These are phyloP conservation scores for Chondrus crispus DNA, from an alignment of 23 red algal species.

Conservation along the genomic window DNA sequence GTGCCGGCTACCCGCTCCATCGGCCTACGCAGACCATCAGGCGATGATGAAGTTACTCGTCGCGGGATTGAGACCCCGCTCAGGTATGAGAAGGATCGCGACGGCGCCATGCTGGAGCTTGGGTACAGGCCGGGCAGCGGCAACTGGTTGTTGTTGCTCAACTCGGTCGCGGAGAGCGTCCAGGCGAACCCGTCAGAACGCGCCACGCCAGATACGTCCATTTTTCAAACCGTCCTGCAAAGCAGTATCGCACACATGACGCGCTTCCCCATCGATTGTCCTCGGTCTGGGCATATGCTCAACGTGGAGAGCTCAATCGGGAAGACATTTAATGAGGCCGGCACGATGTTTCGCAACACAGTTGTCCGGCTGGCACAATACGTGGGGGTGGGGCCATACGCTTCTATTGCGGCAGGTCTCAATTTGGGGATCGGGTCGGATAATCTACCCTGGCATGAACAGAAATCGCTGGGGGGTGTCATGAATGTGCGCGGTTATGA, in stretches of 20 bases:
- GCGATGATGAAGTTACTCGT: background rate
- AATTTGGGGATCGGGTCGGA: constrained; percentile 31
- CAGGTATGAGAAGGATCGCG: constrained; percentile 40
- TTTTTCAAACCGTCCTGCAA: constrained; percentile 20
- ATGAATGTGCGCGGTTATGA: constrained; percentile 46
- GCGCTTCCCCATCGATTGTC: constrained; percentile 8
- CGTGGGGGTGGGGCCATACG: constrained; percentile 5
- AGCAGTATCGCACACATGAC: constrained; percentile 9
- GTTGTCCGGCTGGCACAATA: constrained; percentile 21
- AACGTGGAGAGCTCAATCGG: constrained; percentile 31
- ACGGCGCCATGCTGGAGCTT: constrained; percentile 29
- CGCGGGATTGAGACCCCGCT: background rate
- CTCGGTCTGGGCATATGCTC: constrained; percentile 30
- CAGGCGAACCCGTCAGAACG: constrained; percentile 19
- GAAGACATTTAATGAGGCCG: background rate
- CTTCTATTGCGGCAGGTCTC: constrained; percentile 2
- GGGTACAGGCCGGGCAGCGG: constrained; percentile 21
- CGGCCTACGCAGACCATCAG: background rate
- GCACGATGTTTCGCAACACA: constrained; percentile 16
- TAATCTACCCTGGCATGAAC: constrained; percentile 66
- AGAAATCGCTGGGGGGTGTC: constrained; percentile 58
- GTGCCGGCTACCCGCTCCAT: background rate
- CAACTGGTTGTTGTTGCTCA: background rate
- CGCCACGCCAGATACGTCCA: background rate
- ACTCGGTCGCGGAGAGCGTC: constrained; percentile 25